Evolutionary conservation across 1,284 basidiomycete species (phyloP), one percentile per base, ranked within the genome.

Genomic region (Hemileccinum hortonii): DNA sequence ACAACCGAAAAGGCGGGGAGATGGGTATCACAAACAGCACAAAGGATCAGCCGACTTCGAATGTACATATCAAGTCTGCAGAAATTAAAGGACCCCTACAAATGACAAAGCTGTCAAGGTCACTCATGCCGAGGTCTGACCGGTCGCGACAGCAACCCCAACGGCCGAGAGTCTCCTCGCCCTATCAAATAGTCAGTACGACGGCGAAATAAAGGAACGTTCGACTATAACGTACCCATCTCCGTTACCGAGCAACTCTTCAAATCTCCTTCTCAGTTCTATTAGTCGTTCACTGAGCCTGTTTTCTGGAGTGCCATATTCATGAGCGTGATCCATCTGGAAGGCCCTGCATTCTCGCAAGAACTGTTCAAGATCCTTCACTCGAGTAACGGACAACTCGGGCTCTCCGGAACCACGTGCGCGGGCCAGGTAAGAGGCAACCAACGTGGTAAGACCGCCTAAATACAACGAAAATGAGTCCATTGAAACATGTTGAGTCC

Each of bases 371-470:
- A 88, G 72, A 56, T 84, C 82, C 58, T 82, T 82, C 3, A 72
- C 73, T 18, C 78, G 76, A 10, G 69, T 65, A 21, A 75, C 72
- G 0, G 81, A 83, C 16, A 75, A 55, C 59, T 89, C 84, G 1
- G 86, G 86, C 62, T 89, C 85, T 49, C 79, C 77, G 0, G 83
- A 82, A 7, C 86, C 84, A 33, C 86, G 80, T 39, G 78, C 74
- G 18, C 83, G 81, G 7, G 87, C 86, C 29, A 88, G 73, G 64
- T 86, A 88, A 3, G 85, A 84, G 32, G 86, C 85, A 16, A 84
- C 77, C 29, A 87, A 42, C 0, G 86, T 89, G 3, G 85, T 68
- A 16, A 83, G 53, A 15, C 81, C 85, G 50, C 86, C 82, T 81
- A 32, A 32, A 32, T 15, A 19, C 1, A 48, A 21, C 19, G 7